A percentile compares a stretch with the other conserved stretches of the same genome.
Conservation (phyloP, 768 basidiomycete species). For the Rhodotorula taiwanensis region DNA sequence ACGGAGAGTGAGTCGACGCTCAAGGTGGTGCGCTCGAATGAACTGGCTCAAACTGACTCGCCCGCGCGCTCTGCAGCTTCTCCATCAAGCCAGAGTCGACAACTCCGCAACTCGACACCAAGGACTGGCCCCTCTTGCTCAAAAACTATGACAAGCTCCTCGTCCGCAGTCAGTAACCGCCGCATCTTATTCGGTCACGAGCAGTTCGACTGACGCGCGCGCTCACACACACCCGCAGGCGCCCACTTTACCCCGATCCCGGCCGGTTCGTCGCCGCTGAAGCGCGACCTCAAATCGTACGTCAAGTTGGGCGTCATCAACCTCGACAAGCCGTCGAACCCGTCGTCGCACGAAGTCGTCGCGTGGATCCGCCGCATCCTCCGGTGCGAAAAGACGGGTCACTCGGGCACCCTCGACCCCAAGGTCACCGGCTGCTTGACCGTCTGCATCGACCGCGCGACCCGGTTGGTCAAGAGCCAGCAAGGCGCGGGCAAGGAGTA, state of each 20-base stretch:
- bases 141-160: conserved; percentile 91
- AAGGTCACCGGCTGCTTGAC: conserved; percentile 99
- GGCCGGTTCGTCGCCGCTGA: conserved; percentile 83
- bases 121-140: conserved; percentile 91
- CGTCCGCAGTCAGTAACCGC: conserved; percentile 15
- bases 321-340: conserved; percentile 98
- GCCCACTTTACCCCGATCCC: conserved; percentile 98
- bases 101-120: conserved; percentile 78
- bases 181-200: neutral
- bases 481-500: conserved; percentile 99
- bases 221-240: conserved; percentile 78
- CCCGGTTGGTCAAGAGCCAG: conserved; percentile 93
- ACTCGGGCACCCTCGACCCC: conserved; percentile 96
- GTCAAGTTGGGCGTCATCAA: conserved; percentile 99
- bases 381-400: conserved; percentile 94
- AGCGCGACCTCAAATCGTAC: conserved; percentile 84
- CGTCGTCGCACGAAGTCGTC: conserved; percentile 86
- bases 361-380: conserved; percentile 97
- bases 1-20: conserved; percentile 15
- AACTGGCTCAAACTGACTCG: too few species aligned
- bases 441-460: conserved; percentile 98
- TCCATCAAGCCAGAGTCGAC: conserved; percentile 60
- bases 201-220: neutral
- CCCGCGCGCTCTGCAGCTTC: conserved; percentile 11
- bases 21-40: too few species aligned